Conservation (phyloP, 2,329 filamentous ascomycete genomes). For the Mycogone perniciosa region DNA sequence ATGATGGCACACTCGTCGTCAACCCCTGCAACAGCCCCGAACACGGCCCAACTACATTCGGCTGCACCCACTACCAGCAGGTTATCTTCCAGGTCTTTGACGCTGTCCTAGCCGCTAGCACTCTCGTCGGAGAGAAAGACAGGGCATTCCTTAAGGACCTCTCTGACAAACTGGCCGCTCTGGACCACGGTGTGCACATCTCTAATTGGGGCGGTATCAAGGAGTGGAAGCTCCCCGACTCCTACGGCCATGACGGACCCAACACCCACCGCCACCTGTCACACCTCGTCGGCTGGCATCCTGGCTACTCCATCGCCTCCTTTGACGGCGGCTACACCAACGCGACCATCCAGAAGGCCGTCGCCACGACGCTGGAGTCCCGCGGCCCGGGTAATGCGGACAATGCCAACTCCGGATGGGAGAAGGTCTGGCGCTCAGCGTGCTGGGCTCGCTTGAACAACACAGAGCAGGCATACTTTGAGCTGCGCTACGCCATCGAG, state of each 20-base stretch:
- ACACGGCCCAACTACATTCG: slow-evolving; percentile 48
- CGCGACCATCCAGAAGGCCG: slow-evolving; percentile 37
- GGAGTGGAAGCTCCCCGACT: slow-evolving; percentile 30
- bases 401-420: slow-evolving; percentile 51
- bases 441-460: slow-evolving; percentile 52
- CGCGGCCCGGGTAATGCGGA: slow-evolving; percentile 39
- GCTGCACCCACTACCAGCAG: slow-evolving; percentile 48
- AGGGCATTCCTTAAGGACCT: slow-evolving; percentile 29
- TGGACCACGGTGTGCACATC: slow-evolving; percentile 28
- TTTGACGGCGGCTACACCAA: slow-evolving; percentile 33
- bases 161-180: slow-evolving; percentile 1
- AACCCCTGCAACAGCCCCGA: slow-evolving; percentile 56
- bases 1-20: slow-evolving; percentile 47
- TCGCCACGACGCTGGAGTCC: slow-evolving; percentile 38
- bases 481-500: slow-evolving; percentile 42
- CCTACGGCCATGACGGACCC: slow-evolving; percentile 21
- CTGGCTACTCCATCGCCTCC: slow-evolving; percentile 43
- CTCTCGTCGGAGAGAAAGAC: slow-evolving; percentile 20
- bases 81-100: slow-evolving; percentile 40
- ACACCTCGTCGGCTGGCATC: slow-evolving; percentile 50
- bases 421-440: slow-evolving; percentile 50
- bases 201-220: slow-evolving; percentile 26
- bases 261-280: slow-evolving; percentile 39
- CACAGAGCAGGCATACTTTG: slow-evolving; percentile 39
- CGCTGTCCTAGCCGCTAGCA: slow-evolving; percentile 26